A percentile compares a stretch with the other conserved stretches of the same genome.
Conservation (phyloP, 441 rosid species). For the Dalechampia spathulata region DNA sequence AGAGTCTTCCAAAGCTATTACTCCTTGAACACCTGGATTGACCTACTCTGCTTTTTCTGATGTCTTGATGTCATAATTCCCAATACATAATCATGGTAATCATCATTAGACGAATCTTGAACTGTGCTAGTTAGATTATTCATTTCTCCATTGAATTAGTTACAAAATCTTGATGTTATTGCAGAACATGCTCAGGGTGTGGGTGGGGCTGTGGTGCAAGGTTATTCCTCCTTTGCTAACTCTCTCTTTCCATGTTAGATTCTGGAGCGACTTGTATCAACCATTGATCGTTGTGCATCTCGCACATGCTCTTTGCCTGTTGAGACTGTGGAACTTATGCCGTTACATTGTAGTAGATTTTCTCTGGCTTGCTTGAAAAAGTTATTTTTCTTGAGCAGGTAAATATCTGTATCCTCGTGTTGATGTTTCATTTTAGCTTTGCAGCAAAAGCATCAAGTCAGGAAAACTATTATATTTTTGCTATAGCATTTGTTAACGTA, state of each 20-base stretch:
- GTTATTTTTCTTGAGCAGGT: constrained; percentile 89
- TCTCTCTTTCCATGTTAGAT: constrained; percentile 37
- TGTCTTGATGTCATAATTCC: background rate
- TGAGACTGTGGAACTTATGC: constrained; percentile 97
- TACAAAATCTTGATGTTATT: background rate
- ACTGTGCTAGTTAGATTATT: background rate
- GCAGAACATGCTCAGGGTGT: background rate
- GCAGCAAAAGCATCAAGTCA: background rate
- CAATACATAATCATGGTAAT: background rate
- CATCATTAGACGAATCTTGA: background rate
- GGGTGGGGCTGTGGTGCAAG: background rate
- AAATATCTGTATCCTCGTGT: constrained; percentile 1
- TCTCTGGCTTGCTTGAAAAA: constrained; percentile 84
- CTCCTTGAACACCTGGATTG: background rate
- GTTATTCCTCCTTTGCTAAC: constrained; percentile 8
- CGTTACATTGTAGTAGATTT: constrained; percentile 86
- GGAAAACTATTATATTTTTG: background rate
- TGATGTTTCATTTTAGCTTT: background rate
- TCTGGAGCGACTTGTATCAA: constrained; percentile 72
- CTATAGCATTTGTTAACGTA: background rate
- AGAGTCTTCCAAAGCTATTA: background rate
- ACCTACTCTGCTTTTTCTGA: background rate
- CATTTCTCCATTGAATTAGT: background rate
- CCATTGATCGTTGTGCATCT: constrained; percentile 97
- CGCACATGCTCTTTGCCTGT: constrained; percentile 94